Conservation (phyloP, 257 asterid genomes). For the Thymus quinquecostatus region DNA sequence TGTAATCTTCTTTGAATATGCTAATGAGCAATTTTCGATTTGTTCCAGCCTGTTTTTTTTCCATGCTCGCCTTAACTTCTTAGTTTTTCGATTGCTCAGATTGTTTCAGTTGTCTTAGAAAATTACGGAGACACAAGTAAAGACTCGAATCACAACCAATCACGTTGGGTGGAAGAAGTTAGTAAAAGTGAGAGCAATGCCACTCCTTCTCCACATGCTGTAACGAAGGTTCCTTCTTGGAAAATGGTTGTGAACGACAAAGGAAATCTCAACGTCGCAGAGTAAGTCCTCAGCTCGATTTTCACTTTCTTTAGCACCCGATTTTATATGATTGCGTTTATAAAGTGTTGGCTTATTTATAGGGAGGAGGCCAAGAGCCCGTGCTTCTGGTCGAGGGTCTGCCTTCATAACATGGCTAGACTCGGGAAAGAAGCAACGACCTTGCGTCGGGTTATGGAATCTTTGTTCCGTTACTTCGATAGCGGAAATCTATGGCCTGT, state of each 20-base stretch:
- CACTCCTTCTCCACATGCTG: slow-evolving; percentile 53
- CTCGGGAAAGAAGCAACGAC: slow-evolving; percentile 94
- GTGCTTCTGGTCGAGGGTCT: slow-evolving; percentile 82
- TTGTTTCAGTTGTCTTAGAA: slow-evolving; percentile 90
- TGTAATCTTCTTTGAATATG: slow-evolving; percentile 51
- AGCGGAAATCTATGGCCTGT: slow-evolving; percentile 72
- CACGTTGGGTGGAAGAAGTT: slow-evolving; percentile 71
- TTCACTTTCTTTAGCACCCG: slow-evolving; percentile 25
- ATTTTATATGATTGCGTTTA: background rate
- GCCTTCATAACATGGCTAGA: slow-evolving; percentile 89
- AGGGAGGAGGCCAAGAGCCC: slow-evolving; percentile 79
- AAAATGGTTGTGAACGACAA: slow-evolving; percentile 62
- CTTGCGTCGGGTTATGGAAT: slow-evolving; percentile 92
- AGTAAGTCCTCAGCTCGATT: slow-evolving; percentile 49
- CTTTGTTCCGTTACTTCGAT: slow-evolving; percentile 88
- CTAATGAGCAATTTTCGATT: background rate
- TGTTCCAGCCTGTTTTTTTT: background rate
- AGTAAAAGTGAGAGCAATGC: slow-evolving; percentile 60
- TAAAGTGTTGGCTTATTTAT: slow-evolving; percentile 30
- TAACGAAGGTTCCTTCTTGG: slow-evolving; percentile 69
- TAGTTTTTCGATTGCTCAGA: slow-evolving; percentile 46
- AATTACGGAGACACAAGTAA: slow-evolving; percentile 59
- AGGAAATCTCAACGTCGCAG: slow-evolving; percentile 70
- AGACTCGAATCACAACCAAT: slow-evolving; percentile 48
- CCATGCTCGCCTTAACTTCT: slow-evolving; percentile 19